Conservation (phyloP, 495 filamentous ascomycete species). For the Lineolata rhizophorae region DNA sequence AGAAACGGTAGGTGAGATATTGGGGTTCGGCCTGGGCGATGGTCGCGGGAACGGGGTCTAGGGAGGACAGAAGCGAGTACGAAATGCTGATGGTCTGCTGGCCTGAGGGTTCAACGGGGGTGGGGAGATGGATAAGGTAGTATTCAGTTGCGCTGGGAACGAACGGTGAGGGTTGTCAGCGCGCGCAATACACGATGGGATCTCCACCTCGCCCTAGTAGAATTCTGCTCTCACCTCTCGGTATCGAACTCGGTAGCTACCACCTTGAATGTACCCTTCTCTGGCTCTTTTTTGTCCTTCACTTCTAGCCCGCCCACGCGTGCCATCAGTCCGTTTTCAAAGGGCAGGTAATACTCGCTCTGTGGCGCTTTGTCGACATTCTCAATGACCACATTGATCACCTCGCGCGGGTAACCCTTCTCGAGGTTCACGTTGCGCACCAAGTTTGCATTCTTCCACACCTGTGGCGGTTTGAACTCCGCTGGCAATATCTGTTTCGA, state of each 20-base stretch:
- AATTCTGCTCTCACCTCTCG: conserved; percentile 35
- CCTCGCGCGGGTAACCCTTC: conserved; percentile 74
- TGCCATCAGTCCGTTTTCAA: conserved; percentile 48
- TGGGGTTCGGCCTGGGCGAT: conserved; percentile 70
- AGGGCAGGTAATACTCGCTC: conserved; percentile 71
- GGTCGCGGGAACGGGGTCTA: conserved; percentile 54
- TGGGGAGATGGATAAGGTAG: conserved; percentile 57
- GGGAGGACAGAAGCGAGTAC: conserved; percentile 51
- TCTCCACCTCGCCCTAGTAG: too few relatives aligned
- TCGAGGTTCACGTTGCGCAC: conserved; percentile 80
- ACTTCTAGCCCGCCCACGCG: conserved; percentile 75
- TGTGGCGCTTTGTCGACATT: conserved; percentile 61
- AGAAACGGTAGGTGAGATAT: conserved; percentile 66
- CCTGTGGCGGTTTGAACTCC: conserved; percentile 67
- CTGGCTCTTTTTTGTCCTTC: conserved; percentile 63
- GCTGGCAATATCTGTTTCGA: conserved; percentile 32
- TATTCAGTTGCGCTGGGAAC: conserved; percentile 48
- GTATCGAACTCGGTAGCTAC: conserved; percentile 41
- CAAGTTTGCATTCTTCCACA: conserved; percentile 80
- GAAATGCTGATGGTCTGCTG: conserved; percentile 75
- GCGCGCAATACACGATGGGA: not conserved
- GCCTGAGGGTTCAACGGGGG: conserved; percentile 46
- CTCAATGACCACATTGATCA: conserved; percentile 82
- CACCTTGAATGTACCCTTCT: conserved; percentile 41
- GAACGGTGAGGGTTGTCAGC: not conserved